Percentiles rank a stretch among this genome's conserved stretches.
Conservation (phyloP, 306 rosid species). For the Cucurbita argyrosperma region DNA sequence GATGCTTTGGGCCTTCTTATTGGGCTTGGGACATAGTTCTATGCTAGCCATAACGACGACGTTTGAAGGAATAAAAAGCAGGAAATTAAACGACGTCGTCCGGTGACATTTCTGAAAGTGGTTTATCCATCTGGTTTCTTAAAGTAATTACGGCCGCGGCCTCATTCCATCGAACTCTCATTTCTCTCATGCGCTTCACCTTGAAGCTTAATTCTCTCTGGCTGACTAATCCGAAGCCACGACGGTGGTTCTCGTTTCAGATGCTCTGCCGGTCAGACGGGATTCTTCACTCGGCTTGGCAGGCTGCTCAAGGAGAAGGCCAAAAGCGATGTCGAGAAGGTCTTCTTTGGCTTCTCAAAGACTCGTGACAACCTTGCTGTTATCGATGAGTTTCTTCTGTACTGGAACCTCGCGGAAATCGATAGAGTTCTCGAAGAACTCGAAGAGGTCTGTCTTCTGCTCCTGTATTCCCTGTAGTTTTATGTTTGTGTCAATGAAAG, state of each 20-base stretch:
- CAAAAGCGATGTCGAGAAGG: constrained; percentile 76
- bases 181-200: constrained; percentile 20
- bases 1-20: not conserved
- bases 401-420: constrained; percentile 91
- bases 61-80: not conserved
- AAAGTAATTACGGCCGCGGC: constrained; percentile 32
- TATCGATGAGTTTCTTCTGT: constrained; percentile 81
- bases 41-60: not conserved
- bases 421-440: constrained; percentile 86
- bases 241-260: constrained; percentile 24
- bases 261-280: constrained; percentile 63
- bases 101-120: not conserved
- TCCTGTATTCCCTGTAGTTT: not conserved
- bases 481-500: not conserved
- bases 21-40: not conserved
- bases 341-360: constrained; percentile 78
- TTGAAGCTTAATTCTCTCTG: constrained; percentile 9
- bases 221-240: not conserved
- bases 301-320: constrained; percentile 84
- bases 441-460: constrained; percentile 51
- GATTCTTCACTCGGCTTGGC: constrained; percentile 69
- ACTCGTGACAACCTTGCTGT: constrained; percentile 82
- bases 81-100: not conserved
- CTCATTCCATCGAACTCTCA: constrained; percentile 27
- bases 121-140: constrained; percentile 1